Percentiles rank a stretch among this genome's conserved stretches.
These are phyloP conservation scores for Tylopilus sp. DNA, from an alignment of 768 basidiomycete genomes.

Conservation along the genomic window DNA sequence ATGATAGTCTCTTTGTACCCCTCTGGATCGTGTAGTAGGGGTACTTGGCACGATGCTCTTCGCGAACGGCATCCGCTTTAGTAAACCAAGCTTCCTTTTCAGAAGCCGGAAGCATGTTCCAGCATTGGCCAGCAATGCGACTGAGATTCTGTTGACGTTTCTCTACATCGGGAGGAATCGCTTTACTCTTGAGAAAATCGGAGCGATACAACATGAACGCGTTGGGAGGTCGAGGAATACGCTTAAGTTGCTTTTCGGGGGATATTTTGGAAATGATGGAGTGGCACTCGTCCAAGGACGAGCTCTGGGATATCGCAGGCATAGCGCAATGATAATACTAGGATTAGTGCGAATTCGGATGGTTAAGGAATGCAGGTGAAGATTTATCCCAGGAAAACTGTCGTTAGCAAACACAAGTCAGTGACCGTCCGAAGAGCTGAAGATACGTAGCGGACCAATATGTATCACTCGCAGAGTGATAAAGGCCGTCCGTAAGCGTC, in stretches of 20 bases:
- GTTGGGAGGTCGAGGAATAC: slow-evolving; percentile 49
- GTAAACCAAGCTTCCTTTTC: slow-evolving; percentile 36
- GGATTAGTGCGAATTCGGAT: background rate
- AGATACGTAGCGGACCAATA: slow-evolving; percentile 5
- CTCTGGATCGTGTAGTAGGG: slow-evolving; percentile 30
- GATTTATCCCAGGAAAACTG: background rate
- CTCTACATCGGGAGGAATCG: slow-evolving; percentile 43
- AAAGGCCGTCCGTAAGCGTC: slow-evolving; percentile 7
- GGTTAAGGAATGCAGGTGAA: background rate
- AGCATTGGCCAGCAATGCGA: slow-evolving; percentile 50
- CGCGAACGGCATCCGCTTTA: slow-evolving; percentile 26
- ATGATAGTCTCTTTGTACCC: slow-evolving; percentile 5
- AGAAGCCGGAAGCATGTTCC: slow-evolving; percentile 40
- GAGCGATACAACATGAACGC: slow-evolving; percentile 59
- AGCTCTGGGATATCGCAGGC: slow-evolving; percentile 4
- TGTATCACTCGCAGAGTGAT: slow-evolving; percentile 3
- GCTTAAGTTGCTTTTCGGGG: slow-evolving; percentile 13
- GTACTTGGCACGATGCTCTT: slow-evolving; percentile 28
- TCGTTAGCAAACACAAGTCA: background rate
- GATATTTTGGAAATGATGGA: slow-evolving; percentile 3
- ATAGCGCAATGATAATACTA: background rate
- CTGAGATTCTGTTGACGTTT: slow-evolving; percentile 54
- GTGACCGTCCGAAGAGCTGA: background rate
- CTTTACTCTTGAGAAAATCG: slow-evolving; percentile 42
- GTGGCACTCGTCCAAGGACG: background rate